Evolutionary conservation across 2,329 filamentous ascomycete species (phyloP).

Genomic region (Cladophialophora chaetospira): DNA sequence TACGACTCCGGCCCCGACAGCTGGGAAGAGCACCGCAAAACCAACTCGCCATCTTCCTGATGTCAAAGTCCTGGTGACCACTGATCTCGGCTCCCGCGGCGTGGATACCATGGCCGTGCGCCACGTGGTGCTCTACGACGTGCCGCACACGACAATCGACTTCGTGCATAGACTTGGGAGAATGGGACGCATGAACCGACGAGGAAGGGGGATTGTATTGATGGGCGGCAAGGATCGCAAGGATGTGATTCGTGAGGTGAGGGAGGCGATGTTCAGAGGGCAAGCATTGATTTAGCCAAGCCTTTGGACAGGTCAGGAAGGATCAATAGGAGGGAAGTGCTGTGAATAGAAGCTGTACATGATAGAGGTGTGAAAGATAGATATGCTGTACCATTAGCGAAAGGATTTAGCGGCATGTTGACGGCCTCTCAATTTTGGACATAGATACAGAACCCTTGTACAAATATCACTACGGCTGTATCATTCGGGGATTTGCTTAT

Average conservation of each 20-base stretch:
- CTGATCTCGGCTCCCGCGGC: conserved; percentile 86
- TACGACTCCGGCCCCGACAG: conserved; percentile 40
- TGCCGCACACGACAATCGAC: conserved; percentile 96
- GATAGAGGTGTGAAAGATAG: too few relatives aligned
- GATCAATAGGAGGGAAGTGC: too few relatives aligned
- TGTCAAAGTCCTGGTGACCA: conserved; percentile 90
- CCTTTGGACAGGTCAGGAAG: too few relatives aligned
- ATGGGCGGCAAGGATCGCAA: conserved; percentile 86
- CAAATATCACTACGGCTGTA: too few relatives aligned
- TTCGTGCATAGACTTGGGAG: conserved; percentile 95
- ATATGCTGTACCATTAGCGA: too few relatives aligned
- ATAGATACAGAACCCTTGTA: too few relatives aligned
- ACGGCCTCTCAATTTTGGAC: too few relatives aligned
- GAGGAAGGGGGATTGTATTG: conserved; percentile 85
- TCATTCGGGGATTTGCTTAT: too few relatives aligned
- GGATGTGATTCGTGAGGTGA: conserved; percentile 88
- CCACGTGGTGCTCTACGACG: conserved; percentile 92
- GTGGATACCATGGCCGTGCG: conserved; percentile 92
- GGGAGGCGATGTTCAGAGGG: conserved; percentile 82
- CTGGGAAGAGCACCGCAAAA: conserved; percentile 19
- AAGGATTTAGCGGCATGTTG: too few relatives aligned
- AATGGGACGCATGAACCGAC: conserved; percentile 86
- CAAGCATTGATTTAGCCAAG: conserved; percentile 67
- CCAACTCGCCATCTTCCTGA: conserved; percentile 63
- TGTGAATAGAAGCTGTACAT: too few relatives aligned